A percentile compares a stretch with the other conserved stretches of the same genome.
phyloP scores from a whole-genome alignment of 1,284 basidiomycete species.

The Stereum hirsutum region DNA sequence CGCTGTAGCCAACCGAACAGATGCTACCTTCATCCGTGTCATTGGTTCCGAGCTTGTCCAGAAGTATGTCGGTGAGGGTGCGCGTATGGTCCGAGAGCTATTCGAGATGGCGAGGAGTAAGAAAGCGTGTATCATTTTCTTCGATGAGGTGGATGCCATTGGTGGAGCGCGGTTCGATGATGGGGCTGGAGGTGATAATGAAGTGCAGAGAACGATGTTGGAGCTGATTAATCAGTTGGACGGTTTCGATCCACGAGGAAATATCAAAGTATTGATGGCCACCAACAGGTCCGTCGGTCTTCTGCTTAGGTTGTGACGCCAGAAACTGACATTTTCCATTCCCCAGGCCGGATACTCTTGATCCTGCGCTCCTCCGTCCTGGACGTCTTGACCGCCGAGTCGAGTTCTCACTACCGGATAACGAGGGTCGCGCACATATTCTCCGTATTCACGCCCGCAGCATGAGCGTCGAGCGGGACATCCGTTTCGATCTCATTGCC shows the following conservation, averaged over 20 bases:
- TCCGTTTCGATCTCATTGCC: conserved; percentile 96
- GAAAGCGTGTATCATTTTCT: conserved; percentile 99
- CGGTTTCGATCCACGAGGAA: conserved; percentile 96
- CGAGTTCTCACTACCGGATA: conserved; percentile 94
- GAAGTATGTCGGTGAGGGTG: conserved; percentile 99
- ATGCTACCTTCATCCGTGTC: conserved; percentile 98
- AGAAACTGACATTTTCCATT: conserved; percentile 6
- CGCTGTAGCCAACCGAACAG: conserved; percentile 97
- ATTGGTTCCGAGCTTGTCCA: conserved; percentile 99
- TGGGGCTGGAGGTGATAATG: conserved; percentile 98
- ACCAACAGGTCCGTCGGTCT: conserved; percentile 71
- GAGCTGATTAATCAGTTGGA: conserved; percentile 99
- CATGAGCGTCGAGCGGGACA: conserved; percentile 97
- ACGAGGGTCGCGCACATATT: conserved; percentile 95
- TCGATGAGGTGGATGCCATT: conserved; percentile 97
- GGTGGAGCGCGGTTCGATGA: conserved; percentile 99
- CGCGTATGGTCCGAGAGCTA: conserved; percentile 96
- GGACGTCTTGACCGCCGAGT: conserved; percentile 94
- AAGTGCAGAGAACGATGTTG: conserved; percentile 99
- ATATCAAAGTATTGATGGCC: conserved; percentile 99
- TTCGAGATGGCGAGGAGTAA: conserved; percentile 99
- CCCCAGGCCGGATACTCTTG: conserved; percentile 89
- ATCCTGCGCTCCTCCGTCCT: conserved; percentile 93
- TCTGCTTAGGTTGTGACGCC: not conserved
- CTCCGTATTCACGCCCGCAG: conserved; percentile 95